Evolutionary conservation across 2,329 filamentous ascomycete genomes (phyloP), one percentile per base, ranked within the genome.

Genomic region (Botrytis cinerea): DNA sequence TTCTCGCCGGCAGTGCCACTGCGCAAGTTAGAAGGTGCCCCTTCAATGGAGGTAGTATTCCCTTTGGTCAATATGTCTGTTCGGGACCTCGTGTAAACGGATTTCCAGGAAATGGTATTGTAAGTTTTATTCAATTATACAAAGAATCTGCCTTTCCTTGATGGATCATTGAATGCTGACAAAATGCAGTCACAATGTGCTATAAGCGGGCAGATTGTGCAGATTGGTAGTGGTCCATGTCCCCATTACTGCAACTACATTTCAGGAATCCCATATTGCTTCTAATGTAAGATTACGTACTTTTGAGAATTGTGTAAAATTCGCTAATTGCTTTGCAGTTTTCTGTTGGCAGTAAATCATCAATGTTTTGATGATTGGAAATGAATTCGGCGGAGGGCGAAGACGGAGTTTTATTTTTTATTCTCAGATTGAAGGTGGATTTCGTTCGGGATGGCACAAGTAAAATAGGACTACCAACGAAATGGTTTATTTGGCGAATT

Each of bases 181-280:
- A 14, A 18, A n/a, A 40, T 25, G 14, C 20, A 62, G 60, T 62
- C 60, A 40, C 60, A 62, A 62, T 62, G 60, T 22, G 60, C 60
- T n/a, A 40, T 62, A 18, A 62, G 22, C 35, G 60, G 60, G 60
- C 60, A 62, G 22, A 35, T 62, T 40, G 60, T 62, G 25, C 22
- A 25, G 16, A 62, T 62, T 0, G 60, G 60, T 62, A 62, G 35
- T 0, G 60, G 35, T 2, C 35, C 60, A 40, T 62, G 60, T 25
- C 60, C 60, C 35, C 35, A 62, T 10, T 62, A 38, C 38, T 62
- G 60, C 35, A 38, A 62, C 22, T 62, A 62, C 22, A 62, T 62
- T 35, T 16, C 22, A n/a, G 60, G 35, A 62, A 62, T 40, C 22
- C 60, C 60, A n/a, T 62, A 62, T 7, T 62, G 60, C 60, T 62